Conservation (phyloP, 2,329 filamentous ascomycete species). For the Colletotrichum echinochloae region DNA sequence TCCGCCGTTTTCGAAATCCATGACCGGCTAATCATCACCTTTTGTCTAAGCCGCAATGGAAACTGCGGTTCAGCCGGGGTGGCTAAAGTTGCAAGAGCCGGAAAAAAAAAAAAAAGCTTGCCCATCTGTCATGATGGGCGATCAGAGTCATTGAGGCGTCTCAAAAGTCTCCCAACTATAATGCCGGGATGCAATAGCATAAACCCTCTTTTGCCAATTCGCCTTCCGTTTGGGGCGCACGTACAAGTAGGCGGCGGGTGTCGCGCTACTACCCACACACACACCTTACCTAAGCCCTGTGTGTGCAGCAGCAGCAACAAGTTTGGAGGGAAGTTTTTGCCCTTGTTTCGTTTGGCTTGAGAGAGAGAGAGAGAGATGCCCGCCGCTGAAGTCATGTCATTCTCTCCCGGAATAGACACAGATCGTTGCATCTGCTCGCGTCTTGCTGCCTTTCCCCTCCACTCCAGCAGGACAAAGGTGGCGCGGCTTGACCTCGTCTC, state of each 20-base stretch:
- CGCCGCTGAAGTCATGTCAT: not conserved
- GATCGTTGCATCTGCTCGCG: not conserved
- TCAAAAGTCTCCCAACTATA: not conserved
- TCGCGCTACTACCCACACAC: slow-evolving; percentile 12
- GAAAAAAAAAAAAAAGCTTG: not conserved
- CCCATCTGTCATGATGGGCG: slow-evolving; percentile 9
- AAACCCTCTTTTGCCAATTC: not conserved
- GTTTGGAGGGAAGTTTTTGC: slow-evolving; percentile 38
- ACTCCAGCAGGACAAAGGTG: not conserved
- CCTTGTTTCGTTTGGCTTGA: slow-evolving; percentile 36
- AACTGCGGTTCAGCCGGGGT: slow-evolving; percentile 7
- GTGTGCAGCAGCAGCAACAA: too few species aligned
- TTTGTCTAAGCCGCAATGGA: not conserved
- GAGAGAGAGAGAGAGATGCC: not conserved
- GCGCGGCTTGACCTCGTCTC: slow-evolving; percentile 11
- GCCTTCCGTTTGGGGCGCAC: not conserved
- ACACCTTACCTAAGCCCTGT: too few species aligned
- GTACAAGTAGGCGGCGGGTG: not conserved
- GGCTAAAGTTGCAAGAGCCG: not conserved
- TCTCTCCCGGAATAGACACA: slow-evolving; percentile 15
- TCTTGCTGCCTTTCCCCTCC: slow-evolving; percentile 8
- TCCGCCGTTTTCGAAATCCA: not conserved
- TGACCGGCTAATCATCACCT: not conserved
- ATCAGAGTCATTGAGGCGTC: slow-evolving; percentile 20
- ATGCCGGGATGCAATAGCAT: not conserved